Evolutionary conservation across 768 basidiomycete species (phyloP), one percentile per base, ranked within the genome.

Genomic region (Psilocybe cyanescens): DNA sequence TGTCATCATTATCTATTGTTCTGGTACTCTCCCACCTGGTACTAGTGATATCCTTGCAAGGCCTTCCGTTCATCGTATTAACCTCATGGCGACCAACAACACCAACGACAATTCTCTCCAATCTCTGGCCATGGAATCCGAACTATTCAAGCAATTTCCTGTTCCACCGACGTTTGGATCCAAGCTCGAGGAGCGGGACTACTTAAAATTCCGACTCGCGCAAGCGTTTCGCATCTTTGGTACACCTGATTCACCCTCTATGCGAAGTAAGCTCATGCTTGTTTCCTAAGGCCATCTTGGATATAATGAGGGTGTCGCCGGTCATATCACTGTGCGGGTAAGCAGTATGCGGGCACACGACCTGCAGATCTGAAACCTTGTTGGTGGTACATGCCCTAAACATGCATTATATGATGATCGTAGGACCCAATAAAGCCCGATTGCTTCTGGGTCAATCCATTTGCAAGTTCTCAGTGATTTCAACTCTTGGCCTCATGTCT

Each of bases 361-460:
- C 28, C 16, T 37, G 55, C 30, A 31, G 17, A 8, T 47, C 52
- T 24, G 16, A 24, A 30, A 41, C 9, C 28, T 54, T 49, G 19
- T 39, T 48, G 11, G 44, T 41, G 17, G n/a, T 50, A 30, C n/a
- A 30, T 17, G 30, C 45, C 46, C 56, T 48, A n/a, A 48, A 33
- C 49, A n/a, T 44, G 4, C 48, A 29, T 37, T 41, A 33, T 41
- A 33, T 58, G 41, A 57, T 39, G 48, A 24, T 50, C 29, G 46
- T 57, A 76, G 78, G 79, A 82, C 61, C 75, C 76, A 17, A 72
- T 81, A 57, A 71, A 69, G 44, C 64, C 75, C 17, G 74, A 78
- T 63, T 78, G 77, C 58, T 81, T 81, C 72, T 83, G 80, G 81
- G 79, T 81, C 49, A 82, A 83, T 61, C 81, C 81, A 1, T 79